Conservation (phyloP, 345 rosid genomes). For the Populus nigra region DNA sequence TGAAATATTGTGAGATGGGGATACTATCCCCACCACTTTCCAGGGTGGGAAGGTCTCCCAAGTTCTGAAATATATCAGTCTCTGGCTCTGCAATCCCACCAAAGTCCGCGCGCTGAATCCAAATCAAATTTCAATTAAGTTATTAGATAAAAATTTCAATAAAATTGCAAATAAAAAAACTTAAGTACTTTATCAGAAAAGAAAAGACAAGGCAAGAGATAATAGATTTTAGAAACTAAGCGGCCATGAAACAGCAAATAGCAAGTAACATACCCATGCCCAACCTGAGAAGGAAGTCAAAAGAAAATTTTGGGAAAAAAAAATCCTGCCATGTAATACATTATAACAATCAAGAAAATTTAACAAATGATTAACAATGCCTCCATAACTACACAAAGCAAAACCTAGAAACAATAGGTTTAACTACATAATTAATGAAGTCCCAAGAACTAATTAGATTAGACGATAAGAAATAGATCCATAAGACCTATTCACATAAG, state of each 20-base stretch:
- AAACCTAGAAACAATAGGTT: not conserved
- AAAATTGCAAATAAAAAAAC: not conserved
- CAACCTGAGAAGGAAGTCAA: not conserved
- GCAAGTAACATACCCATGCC: not conserved
- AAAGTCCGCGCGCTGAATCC: not conserved
- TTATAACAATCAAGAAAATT: not conserved
- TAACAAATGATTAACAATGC: not conserved
- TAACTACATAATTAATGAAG: not conserved
- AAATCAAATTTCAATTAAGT: not conserved
- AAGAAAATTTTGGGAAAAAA: not conserved
- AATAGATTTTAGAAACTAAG: not conserved
- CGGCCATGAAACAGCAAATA: not conserved
- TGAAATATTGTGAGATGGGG: not conserved
- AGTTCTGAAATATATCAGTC: conserved; percentile 7
- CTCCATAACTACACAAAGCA: not conserved
- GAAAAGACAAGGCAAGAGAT: not conserved
- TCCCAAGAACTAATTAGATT: not conserved
- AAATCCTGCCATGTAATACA: not conserved
- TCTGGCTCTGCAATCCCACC: not conserved
- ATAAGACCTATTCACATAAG: not conserved
- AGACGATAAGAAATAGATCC: not conserved
- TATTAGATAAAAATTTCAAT: not conserved
- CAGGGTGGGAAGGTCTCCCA: conserved; percentile 23
- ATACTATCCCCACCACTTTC: not conserved
- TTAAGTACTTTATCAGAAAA: not conserved